Base-by-base conservation (phyloP, 2,329 filamentous ascomycete genomes). In the Talaromyces albobiverticillius region DNA sequence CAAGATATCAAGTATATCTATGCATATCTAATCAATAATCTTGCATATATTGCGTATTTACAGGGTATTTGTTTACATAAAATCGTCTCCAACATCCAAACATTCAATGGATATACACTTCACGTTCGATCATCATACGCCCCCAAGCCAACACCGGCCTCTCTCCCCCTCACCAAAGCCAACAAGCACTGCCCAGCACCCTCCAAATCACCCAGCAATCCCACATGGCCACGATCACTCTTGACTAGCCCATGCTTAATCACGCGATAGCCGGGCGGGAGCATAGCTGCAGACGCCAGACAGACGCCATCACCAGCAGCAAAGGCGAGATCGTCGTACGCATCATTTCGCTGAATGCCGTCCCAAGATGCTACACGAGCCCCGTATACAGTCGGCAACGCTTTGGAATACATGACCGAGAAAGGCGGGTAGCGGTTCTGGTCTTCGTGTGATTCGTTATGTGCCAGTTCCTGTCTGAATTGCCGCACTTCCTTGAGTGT, bases 301-400 rank as follows among this genome's bases (percentile, higher is more conserved):
- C 93, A 90, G 0, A 97, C 92, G 0, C 92, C 93, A 67, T 97
- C 92, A 2, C 92, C 91, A 20, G 86, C 87, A 0, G 88, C 87
- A 72, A 96, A 96, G 0, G 90, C 82, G 2, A 97, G 78, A 62
- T 95, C 87, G 60, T 95, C 90, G 67, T 95, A 96, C 0, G 84
- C 86, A 69, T 95, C 90, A 0, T 83, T 76, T 57, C 84, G 83
- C 47, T 84, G 82, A 60, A 96, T 96, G 0, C 81, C 85, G 51
- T 93, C 90, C 3, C 81, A 78, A 2, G 84, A 83, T 13, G 81
- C 75, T 0, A 97, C 90, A 42, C 86, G 85, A 0, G 89, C 90
- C 0, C 87, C 90, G 66, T 86, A 90, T 1, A 95, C 89, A 0
- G 92, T 96, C 0, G 92, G 92, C 1, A 87, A 89, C 22, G 84